Conservation (phyloP, 768 basidiomycete genomes). For the Leccinum rimulosum region DNA sequence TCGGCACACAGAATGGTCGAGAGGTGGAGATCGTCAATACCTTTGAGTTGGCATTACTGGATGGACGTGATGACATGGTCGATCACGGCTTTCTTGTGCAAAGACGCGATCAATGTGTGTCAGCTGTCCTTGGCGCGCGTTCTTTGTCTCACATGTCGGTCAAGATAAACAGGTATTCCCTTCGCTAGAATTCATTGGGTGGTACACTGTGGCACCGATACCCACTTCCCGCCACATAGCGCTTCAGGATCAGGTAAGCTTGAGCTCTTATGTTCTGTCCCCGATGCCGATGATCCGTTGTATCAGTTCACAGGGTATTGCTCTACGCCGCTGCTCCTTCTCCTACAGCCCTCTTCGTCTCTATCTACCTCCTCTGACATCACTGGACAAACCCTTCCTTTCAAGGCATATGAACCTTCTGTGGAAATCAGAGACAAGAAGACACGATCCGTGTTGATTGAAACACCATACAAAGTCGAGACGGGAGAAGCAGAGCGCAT, state of each 20-base stretch:
- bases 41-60: slow-evolving; percentile 78
- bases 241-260: slow-evolving; percentile 78
- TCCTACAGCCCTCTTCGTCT: slow-evolving; percentile 58
- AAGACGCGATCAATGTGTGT: slow-evolving; percentile 83
- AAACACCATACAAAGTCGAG: slow-evolving; percentile 85
- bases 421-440: slow-evolving; percentile 80
- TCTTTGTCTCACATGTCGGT: slow-evolving; percentile 6
- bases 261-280: neutral
- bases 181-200: slow-evolving; percentile 94
- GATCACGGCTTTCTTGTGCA: slow-evolving; percentile 82
- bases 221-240: slow-evolving; percentile 75
- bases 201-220: slow-evolving; percentile 86
- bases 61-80: slow-evolving; percentile 54
- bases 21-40: slow-evolving; percentile 97
- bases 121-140: neutral
- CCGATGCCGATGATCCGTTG: neutral
- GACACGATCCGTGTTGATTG: slow-evolving; percentile 77
- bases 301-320: slow-evolving; percentile 78
- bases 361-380: slow-evolving; percentile 46
- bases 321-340: slow-evolving; percentile 85
- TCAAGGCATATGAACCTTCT: slow-evolving; percentile 92
- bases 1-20: slow-evolving; percentile 91
- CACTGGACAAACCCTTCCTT: slow-evolving; percentile 75
- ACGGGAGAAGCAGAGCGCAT: slow-evolving; percentile 99
- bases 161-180: slow-evolving; percentile 98